These are phyloP conservation scores for Morella rubra DNA, from an alignment of 306 rosid genomes.

Conservation along the genomic window DNA sequence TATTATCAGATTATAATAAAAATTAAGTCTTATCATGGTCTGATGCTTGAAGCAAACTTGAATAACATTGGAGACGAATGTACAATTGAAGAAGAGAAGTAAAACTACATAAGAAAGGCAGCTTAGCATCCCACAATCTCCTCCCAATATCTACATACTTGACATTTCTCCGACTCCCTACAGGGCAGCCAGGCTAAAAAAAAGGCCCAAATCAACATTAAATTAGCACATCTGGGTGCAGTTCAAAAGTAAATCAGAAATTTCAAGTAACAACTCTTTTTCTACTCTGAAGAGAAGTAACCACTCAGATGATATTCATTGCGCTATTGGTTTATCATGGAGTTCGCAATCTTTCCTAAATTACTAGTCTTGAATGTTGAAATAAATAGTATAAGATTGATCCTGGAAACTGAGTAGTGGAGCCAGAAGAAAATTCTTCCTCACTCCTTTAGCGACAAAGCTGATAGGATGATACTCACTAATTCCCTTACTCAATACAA, in stretches of 20 bases:
- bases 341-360: neutral
- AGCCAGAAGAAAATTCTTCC: slow-evolving; percentile 59
- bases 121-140: neutral
- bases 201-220: slow-evolving; percentile 9
- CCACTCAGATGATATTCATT: neutral
- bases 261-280: neutral
- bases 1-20: too few relatives aligned
- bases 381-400: slow-evolving; percentile 72
- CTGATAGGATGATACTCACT: slow-evolving; percentile 68
- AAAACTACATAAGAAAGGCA: too few relatives aligned
- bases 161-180: neutral
- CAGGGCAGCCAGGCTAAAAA: neutral
- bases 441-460: slow-evolving; percentile 66
- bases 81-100: too few relatives aligned
- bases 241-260: neutral
- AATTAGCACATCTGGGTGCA: neutral
- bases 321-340: neutral
- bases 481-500: slow-evolving; percentile 43
- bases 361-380: slow-evolving; percentile 47
- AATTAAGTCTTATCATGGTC: too few relatives aligned
- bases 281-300: neutral
- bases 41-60: too few relatives aligned
- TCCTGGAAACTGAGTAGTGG: slow-evolving; percentile 67
- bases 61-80: neutral
- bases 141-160: neutral